Evolutionary conservation across 2,329 filamentous ascomycete species (phyloP), one percentile per base, ranked within the genome.

Genomic region (Elsinoe perseae): DNA sequence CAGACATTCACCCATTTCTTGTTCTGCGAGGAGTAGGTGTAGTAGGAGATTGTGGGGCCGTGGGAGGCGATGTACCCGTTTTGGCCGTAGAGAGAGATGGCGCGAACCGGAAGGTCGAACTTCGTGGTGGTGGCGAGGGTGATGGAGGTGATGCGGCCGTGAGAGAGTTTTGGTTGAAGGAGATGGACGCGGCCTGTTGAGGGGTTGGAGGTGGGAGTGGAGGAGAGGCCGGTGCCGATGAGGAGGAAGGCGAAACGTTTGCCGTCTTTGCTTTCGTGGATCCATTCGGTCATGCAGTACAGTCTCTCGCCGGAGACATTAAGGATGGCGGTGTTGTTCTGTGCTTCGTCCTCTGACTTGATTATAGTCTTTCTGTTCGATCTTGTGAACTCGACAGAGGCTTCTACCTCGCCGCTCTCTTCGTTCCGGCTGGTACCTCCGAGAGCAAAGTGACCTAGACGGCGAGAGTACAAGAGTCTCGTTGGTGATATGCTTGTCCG

Each of bases 261-360:
- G 2, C 53, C 59, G 7, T 54, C 59, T 46, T 63, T 62, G 1
- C 64, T 64, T 20, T 43, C 46, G 59, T 80, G 82, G 4, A 74
- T 67, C 86, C 86, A 90, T 59, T 87, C 82, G 1, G 78, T 68
- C 6, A 90, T 67, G 1, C 80, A 76, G 42, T 80, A 74, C 1
- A 90, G 78, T 36, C 75, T 76, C 60, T 86, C 83, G 0, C 79
- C 78, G 0, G 69, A 2, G 38, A 52, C 20, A 1, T 32, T 23
- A 7, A 52, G 14, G 6, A 20, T 20, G 2, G 48, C 3, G 1
- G 16, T 2, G 25, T 14, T 8, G 7, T n/a, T 18, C 23, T 25
- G 28, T 4, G 18, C 10, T 1, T 8, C 48, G 18, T 25, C 8
- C 20, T 52, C 48, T 2, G 20, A 3, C 12, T 52, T 52, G 30